These are phyloP conservation scores for Fusarium humuli DNA, from an alignment of 2,329 filamentous ascomycete genomes.

Conservation along the genomic window DNA sequence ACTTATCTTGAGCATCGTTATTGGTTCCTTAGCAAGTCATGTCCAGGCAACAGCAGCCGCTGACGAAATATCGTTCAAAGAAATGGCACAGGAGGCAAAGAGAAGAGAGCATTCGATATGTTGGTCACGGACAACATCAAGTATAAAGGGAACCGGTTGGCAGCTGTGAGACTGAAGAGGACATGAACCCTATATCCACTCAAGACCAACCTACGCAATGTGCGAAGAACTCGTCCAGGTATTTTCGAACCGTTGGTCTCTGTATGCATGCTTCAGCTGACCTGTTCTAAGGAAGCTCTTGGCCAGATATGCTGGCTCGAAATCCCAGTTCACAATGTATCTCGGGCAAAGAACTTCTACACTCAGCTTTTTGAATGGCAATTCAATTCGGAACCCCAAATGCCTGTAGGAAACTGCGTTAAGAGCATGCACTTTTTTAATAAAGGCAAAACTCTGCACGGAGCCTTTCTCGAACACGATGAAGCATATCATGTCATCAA, in stretches of 20 bases:
- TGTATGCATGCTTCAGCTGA: background rate
- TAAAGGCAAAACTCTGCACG: slow-evolving; percentile 49
- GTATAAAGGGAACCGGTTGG: slow-evolving; percentile 33
- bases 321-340: slow-evolving; percentile 52
- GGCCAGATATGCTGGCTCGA: slow-evolving; percentile 56
- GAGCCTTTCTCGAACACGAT: slow-evolving; percentile 52
- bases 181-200: background rate
- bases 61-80: slow-evolving; percentile 4
- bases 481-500: slow-evolving; percentile 47
- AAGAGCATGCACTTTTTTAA: slow-evolving; percentile 52
- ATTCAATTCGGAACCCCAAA: slow-evolving; percentile 37
- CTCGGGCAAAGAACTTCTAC: slow-evolving; percentile 54
- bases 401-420: slow-evolving; percentile 39
- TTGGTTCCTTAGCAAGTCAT: slow-evolving; percentile 38
- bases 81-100: background rate
- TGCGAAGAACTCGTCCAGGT: slow-evolving; percentile 32
- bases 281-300: slow-evolving; percentile 32
- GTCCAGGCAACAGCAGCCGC: slow-evolving; percentile 41
- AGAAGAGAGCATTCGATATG: background rate
- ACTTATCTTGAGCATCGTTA: slow-evolving; percentile 10
- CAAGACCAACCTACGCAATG: background rate
- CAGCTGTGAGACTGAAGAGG: background rate
- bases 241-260: background rate
- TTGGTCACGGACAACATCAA: background rate
- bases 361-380: slow-evolving; percentile 52